These are phyloP conservation scores for Pythium coloratum DNA, from an alignment of 352 stramenopile genomes.

Conservation along the genomic window DNA sequence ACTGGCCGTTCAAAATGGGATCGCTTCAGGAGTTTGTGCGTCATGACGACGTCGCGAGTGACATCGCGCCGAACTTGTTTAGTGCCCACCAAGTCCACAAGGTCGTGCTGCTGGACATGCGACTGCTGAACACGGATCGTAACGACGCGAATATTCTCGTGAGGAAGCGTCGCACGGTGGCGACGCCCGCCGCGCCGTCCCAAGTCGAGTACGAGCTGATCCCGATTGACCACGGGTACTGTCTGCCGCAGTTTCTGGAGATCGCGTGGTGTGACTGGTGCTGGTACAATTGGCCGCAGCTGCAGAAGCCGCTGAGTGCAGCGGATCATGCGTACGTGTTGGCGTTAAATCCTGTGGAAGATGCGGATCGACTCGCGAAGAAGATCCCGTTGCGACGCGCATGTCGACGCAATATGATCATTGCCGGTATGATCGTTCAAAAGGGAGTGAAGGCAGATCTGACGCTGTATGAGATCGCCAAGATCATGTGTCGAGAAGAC, in stretches of 20 bases:
- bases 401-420: conserved; percentile 81
- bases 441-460: conserved; percentile 70
- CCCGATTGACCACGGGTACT: conserved; percentile 99
- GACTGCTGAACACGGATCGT: conserved; percentile 96
- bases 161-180: conserved; percentile 61
- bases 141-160: conserved; percentile 98
- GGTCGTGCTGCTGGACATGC: conserved; percentile 98
- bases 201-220: conserved; percentile 91
- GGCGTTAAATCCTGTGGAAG: conserved; percentile 51
- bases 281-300: conserved; percentile 97
- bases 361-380: conserved; percentile 55
- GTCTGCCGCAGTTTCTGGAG: conserved; percentile 93
- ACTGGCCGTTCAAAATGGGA: conserved; percentile 91
- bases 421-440: conserved; percentile 75
- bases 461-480: conserved; percentile 70
- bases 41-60: conserved; percentile 94
- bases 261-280: conserved; percentile 99
- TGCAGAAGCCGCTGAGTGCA: conserved; percentile 63
- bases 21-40: conserved; percentile 97
- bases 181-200: conserved; percentile 17
- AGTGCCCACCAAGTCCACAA: conserved; percentile 95
- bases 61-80: conserved; percentile 91
- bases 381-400: conserved; percentile 73
- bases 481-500: conserved; percentile 85
- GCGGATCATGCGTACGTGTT: conserved; percentile 68